A percentile compares a stretch with the other conserved stretches of the same genome.
Evolutionary conservation across 2,329 filamentous ascomycete species (phyloP).

Genomic region (Tricladium varicosporioides): DNA sequence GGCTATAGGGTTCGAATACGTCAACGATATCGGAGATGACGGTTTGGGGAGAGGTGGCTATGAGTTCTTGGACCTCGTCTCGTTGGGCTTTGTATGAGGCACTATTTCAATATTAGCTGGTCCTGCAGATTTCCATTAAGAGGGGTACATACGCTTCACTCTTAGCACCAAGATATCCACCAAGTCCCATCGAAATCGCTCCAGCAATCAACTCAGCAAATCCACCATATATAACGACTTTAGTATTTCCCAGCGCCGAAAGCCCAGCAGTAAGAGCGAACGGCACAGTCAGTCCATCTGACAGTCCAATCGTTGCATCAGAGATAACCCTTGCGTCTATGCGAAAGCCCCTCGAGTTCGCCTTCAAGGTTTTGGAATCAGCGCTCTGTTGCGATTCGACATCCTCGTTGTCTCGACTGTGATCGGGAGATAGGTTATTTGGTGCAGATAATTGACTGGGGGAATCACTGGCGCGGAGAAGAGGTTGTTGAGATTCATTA

Average conservation of each 20-base stretch:
- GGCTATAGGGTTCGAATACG: constrained; percentile 35
- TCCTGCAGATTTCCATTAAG: neutral
- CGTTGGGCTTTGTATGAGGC: constrained; percentile 32
- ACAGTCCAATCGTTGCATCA: constrained; percentile 60
- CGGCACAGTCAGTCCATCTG: constrained; percentile 61
- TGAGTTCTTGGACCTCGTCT: constrained; percentile 28
- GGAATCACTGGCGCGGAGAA: constrained; percentile 6
- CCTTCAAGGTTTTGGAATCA: constrained; percentile 22
- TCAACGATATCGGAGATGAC: constrained; percentile 32
- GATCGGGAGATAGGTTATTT: constrained; percentile 4
- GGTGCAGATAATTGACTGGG: neutral
- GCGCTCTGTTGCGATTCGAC: constrained; percentile 27
- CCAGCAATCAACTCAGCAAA: constrained; percentile 61
- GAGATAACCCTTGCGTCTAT: constrained; percentile 38
- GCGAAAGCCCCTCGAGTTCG: constrained; percentile 25
- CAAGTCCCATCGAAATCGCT: constrained; percentile 61
- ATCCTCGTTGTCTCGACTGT: constrained; percentile 14
- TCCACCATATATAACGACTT: constrained; percentile 55
- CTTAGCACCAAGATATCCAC: constrained; percentile 55
- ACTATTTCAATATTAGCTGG: constrained; percentile 24
- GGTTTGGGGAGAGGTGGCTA: constrained; percentile 25
- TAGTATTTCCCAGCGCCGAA: constrained; percentile 46
- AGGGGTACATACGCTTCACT: constrained; percentile 38
- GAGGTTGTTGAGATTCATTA: constrained; percentile 19
- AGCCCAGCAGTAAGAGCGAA: constrained; percentile 62